These are phyloP conservation scores for Starmerella gropengiesseri DNA, from an alignment of 805 yeast species.

Conservation along the genomic window DNA sequence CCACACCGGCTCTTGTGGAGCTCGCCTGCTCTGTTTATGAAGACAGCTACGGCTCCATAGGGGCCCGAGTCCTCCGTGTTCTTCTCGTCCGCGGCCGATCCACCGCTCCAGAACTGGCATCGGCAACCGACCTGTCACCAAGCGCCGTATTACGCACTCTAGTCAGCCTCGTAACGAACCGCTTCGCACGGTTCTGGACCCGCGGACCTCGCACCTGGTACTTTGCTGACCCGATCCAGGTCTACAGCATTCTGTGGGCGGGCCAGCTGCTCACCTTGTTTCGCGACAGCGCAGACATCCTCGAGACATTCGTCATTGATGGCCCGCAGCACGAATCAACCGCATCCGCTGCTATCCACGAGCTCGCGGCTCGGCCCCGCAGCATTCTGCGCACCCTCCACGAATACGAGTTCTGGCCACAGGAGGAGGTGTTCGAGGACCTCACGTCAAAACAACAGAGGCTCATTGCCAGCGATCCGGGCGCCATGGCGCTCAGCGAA, in stretches of 20 bases:
- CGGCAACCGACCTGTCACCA: constrained; percentile 38
- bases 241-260: constrained; percentile 53
- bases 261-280: constrained; percentile 52
- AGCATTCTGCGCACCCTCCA: neutral
- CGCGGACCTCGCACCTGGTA: constrained; percentile 40
- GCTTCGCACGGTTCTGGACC: constrained; percentile 59
- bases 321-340: constrained; percentile 57
- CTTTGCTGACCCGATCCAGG: constrained; percentile 52
- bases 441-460: constrained; percentile 13
- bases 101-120: constrained; percentile 43
- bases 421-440: constrained; percentile 21
- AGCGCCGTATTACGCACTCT: constrained; percentile 51
- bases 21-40: constrained; percentile 16
- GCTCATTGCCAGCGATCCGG: constrained; percentile 41
- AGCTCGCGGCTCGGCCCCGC: neutral
- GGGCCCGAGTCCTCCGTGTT: constrained; percentile 49
- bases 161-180: constrained; percentile 67
- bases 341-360: neutral
- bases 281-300: constrained; percentile 42
- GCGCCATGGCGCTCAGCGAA: constrained; percentile 48
- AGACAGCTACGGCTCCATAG: constrained; percentile 52
- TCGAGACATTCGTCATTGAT: constrained; percentile 56
- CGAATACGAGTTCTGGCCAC: constrained; percentile 28
- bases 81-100: constrained; percentile 61
- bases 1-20: constrained; percentile 22